These are phyloP conservation scores for Globisporangium ultimum DNA, from an alignment of 352 stramenopile species.

Conservation along the genomic window DNA sequence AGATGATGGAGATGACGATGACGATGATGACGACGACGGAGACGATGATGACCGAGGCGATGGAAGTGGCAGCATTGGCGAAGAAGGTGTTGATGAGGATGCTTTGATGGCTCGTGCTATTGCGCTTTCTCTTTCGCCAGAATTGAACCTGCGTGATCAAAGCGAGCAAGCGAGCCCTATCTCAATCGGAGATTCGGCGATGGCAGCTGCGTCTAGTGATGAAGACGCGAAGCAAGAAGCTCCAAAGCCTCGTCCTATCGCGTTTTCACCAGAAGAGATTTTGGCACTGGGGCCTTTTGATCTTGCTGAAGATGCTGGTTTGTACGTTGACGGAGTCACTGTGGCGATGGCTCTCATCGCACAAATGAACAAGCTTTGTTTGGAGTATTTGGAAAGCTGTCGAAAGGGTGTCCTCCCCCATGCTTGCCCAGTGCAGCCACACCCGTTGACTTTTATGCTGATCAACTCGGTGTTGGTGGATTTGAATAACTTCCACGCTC, in stretches of 20 bases:
- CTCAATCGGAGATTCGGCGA: slow-evolving; percentile 17
- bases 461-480: slow-evolving; percentile 79
- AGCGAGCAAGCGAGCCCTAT: slow-evolving; percentile 22
- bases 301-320: slow-evolving; percentile 28
- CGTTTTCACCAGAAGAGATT: slow-evolving; percentile 73
- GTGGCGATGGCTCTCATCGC: slow-evolving; percentile 53
- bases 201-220: slow-evolving; percentile 5
- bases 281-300: slow-evolving; percentile 61
- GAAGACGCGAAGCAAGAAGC: slow-evolving; percentile 8
- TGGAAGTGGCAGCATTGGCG: slow-evolving; percentile 40
- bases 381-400: slow-evolving; percentile 75
- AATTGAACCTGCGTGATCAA: slow-evolving; percentile 73
- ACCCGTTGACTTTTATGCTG: slow-evolving; percentile 87
- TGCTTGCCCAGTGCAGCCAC: slow-evolving; percentile 62
- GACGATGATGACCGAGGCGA: slow-evolving; percentile 45
- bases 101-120: slow-evolving; percentile 87
- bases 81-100: slow-evolving; percentile 84
- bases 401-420: slow-evolving; percentile 60
- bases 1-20: slow-evolving; percentile 30
- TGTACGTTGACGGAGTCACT: slow-evolving; percentile 46
- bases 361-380: slow-evolving; percentile 63
- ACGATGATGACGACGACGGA: slow-evolving; percentile 60
- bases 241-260: slow-evolving; percentile 39
- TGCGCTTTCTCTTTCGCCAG: slow-evolving; percentile 80
- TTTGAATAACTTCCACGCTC: slow-evolving; percentile 23